A percentile compares a stretch with the other conserved stretches of the same genome.
Evolutionary conservation across 2,329 filamentous ascomycete genomes (phyloP).

Genomic region (Cadophora sp.): DNA sequence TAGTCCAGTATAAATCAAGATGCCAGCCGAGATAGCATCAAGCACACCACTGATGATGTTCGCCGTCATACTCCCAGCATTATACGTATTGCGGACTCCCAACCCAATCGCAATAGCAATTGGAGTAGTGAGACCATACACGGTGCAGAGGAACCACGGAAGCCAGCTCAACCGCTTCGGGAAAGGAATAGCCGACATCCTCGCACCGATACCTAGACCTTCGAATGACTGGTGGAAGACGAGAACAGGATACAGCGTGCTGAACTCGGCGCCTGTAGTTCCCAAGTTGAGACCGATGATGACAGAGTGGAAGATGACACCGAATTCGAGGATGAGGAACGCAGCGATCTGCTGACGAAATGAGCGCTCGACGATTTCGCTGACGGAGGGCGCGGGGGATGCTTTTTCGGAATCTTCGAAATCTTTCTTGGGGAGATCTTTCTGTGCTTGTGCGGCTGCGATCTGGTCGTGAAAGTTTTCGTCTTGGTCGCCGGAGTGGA

Average conservation of each 20-base stretch:
- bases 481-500: conserved; percentile 52
- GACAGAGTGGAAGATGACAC: conserved; percentile 68
- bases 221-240: conserved; percentile 71
- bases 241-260: conserved; percentile 63
- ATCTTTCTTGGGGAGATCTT: conserved; percentile 34
- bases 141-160: conserved; percentile 55
- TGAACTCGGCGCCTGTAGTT: conserved; percentile 62
- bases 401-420: conserved; percentile 31
- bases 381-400: conserved; percentile 5
- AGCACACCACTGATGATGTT: conserved; percentile 54
- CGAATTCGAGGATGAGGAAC: conserved; percentile 49
- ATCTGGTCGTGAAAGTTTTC: conserved; percentile 30
- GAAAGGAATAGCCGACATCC: conserved; percentile 63
- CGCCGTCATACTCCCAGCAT: conserved; percentile 50
- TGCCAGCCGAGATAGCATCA: conserved; percentile 55
- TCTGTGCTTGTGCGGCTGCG: conserved; percentile 32
- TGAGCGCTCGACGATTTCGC: conserved; percentile 40
- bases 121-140: conserved; percentile 59
- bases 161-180: conserved; percentile 50
- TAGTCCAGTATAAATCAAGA: conserved; percentile 56
- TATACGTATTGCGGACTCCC: conserved; percentile 51
- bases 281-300: conserved; percentile 69
- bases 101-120: conserved; percentile 58
- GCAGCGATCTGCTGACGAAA: conserved; percentile 53
- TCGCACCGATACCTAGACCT: conserved; percentile 66